These are phyloP conservation scores for Coleophoma cylindrospora DNA, from an alignment of 2,329 filamentous ascomycete species.

Conservation along the genomic window DNA sequence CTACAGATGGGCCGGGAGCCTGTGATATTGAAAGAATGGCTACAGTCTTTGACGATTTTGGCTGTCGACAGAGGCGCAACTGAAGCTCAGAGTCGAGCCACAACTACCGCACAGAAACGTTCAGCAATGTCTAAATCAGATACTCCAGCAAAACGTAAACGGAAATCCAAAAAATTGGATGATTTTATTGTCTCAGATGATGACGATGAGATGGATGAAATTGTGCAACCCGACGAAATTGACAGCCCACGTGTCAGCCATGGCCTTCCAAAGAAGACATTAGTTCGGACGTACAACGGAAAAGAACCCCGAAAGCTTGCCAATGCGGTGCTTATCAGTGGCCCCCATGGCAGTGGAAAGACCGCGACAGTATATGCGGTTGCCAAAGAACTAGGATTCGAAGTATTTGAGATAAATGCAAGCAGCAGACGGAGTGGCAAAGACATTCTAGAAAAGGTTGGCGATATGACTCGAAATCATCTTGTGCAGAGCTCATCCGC, in stretches of 20 bases:
- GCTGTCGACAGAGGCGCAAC: constrained; percentile 61
- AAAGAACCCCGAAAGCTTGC: constrained; percentile 46
- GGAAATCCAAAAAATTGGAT: constrained; percentile 63
- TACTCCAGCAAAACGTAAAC: constrained; percentile 56
- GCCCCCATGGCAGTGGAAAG: constrained; percentile 86
- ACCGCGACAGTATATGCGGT: constrained; percentile 89
- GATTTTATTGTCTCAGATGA: constrained; percentile 77
- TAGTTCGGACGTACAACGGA: constrained; percentile 39
- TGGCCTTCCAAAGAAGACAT: constrained; percentile 43
- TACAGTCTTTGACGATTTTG: constrained; percentile 69
- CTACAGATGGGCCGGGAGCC: constrained; percentile 71
- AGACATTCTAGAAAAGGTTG: constrained; percentile 86
- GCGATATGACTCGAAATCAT: constrained; percentile 96
- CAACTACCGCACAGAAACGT: constrained; percentile 9
- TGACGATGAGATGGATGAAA: constrained; percentile 70
- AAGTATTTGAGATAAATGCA: constrained; percentile 92
- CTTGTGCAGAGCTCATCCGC: constrained; percentile 59
- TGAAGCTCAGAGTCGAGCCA: constrained; percentile 13
- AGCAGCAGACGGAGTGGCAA: constrained; percentile 79
- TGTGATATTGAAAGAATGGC: constrained; percentile 71
- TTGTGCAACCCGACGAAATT: constrained; percentile 55
- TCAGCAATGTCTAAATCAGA: constrained; percentile 26
- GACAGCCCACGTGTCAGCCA: constrained; percentile 26
- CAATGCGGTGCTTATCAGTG: constrained; percentile 84
- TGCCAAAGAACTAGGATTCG: constrained; percentile 86